Conservation (phyloP, 306 rosid species). For the Citrullus colocynthis region DNA sequence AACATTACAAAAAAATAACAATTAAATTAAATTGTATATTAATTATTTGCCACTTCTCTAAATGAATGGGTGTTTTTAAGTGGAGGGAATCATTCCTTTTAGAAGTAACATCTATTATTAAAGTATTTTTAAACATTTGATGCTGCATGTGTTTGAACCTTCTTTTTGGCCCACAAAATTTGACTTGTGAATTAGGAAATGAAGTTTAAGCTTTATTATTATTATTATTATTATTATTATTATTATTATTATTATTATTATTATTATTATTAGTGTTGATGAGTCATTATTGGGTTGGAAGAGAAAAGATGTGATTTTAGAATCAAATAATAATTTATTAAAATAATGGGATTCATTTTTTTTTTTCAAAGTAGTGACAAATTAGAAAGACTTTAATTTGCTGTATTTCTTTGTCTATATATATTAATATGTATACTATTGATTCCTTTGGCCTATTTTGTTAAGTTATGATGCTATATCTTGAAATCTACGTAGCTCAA, state of each 20-base stretch:
- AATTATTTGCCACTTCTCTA: not conserved
- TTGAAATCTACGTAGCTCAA: not conserved
- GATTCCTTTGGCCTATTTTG: not conserved
- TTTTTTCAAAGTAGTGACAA: not conserved
- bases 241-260: too few species aligned
- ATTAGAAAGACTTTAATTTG: not conserved
- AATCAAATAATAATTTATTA: not conserved
- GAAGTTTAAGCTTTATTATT: not conserved
- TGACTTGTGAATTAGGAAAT: not conserved
- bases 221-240: not conserved
- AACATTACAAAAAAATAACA: not conserved
- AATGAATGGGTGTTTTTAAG: not conserved
- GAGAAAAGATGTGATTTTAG: not conserved
- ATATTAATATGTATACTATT: not conserved
- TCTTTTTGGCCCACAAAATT: conserved; percentile 3
- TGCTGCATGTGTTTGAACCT: not conserved
- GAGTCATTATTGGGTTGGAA: conserved; percentile 4
- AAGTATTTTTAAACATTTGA: not conserved
- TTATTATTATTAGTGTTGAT: not conserved
- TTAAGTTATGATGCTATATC: not conserved
- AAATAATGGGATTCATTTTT: not conserved
- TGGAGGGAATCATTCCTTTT: conserved; percentile 4
- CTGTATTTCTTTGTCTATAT: not conserved
- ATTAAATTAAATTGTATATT: not conserved
- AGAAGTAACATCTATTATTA: not conserved